Evolutionary conservation across 2,329 filamentous ascomycete genomes (phyloP).

Genomic region (Xylariaceae sp.): DNA sequence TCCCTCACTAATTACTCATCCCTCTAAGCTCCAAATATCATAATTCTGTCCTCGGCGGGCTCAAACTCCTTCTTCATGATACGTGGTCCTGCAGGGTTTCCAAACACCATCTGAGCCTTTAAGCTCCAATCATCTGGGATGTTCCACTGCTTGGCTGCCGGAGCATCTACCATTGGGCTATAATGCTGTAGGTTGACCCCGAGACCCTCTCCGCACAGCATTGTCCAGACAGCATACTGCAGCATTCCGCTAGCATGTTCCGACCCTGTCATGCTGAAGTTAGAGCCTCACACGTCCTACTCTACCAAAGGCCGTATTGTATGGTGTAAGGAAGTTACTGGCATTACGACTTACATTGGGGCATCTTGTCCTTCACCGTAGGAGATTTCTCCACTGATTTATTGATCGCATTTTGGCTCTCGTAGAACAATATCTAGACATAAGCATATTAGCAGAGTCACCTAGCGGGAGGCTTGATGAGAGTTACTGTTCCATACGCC

Average conservation of each 20-base stretch:
- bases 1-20: too few species aligned
- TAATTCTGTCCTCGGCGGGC: conserved; percentile 15
- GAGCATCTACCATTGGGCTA: conserved; percentile 15
- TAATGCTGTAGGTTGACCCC: conserved; percentile 20
- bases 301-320: too few species aligned
- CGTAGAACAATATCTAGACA: conserved; percentile 21
- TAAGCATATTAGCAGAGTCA: not conserved
- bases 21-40: conserved; percentile 11
- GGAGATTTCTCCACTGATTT: not conserved
- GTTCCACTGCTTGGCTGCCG: conserved; percentile 15
- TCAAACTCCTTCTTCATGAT: conserved; percentile 7
- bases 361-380: conserved; percentile 17
- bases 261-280: conserved; percentile 7
- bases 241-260: conserved; percentile 21
- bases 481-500: conserved; percentile 14
- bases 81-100: conserved; percentile 14
- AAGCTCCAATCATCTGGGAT: conserved; percentile 20
- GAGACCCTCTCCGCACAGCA: conserved; percentile 20
- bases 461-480: not conserved
- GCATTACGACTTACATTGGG: conserved; percentile 25
- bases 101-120: conserved; percentile 24
- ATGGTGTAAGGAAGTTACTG: too few species aligned
- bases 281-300: not conserved
- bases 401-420: conserved; percentile 20
- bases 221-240: conserved; percentile 20